A percentile compares a stretch with the other conserved stretches of the same genome.
phyloP scores from a whole-genome alignment of 1,284 basidiomycete genomes.

The Mycosarcoma maydis region DNA sequence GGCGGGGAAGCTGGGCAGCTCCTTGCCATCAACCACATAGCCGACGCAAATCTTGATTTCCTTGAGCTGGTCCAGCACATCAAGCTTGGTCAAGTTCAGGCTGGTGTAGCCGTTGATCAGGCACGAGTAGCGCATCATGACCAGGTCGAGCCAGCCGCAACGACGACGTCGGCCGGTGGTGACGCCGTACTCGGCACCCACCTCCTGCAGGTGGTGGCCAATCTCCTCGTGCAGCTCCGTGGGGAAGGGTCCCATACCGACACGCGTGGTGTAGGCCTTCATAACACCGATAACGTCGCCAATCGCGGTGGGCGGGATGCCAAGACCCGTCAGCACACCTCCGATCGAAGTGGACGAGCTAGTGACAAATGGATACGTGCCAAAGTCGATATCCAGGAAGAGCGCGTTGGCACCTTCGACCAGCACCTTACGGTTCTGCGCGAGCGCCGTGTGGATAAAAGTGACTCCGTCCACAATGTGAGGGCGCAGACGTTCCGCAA shows the following conservation, averaged over 20 bases:
- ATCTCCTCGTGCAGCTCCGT: conserved; percentile 89
- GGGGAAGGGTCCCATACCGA: conserved; percentile 96
- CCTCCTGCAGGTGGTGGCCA: conserved; percentile 89
- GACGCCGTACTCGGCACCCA: conserved; percentile 88
- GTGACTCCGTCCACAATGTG: conserved; percentile 88
- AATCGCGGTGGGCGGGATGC: conserved; percentile 87
- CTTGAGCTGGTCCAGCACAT: conserved; percentile 83
- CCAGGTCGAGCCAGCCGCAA: conserved; percentile 96
- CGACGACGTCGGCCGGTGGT: conserved; percentile 91
- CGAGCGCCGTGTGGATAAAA: conserved; percentile 83
- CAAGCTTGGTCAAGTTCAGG: conserved; percentile 95
- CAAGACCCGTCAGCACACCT: conserved; percentile 94
- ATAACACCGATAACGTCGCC: conserved; percentile 88
- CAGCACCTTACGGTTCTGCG: conserved; percentile 78
- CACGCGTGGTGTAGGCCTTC: conserved; percentile 97
- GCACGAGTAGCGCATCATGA: conserved; percentile 90
- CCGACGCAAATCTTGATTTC: conserved; percentile 89
- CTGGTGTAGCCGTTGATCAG: conserved; percentile 95
- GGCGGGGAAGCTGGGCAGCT: conserved; percentile 89
- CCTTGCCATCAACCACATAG: conserved; percentile 82
- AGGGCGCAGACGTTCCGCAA: conserved; percentile 86
- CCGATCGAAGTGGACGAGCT: conserved; percentile 92
- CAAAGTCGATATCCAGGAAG: conserved; percentile 98
- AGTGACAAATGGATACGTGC: conserved; percentile 97
- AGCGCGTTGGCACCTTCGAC: conserved; percentile 98